Evolutionary conservation across 371 early-diverging fungal genomes (phyloP).

Genomic region (Basidiobolus heterosporus): DNA sequence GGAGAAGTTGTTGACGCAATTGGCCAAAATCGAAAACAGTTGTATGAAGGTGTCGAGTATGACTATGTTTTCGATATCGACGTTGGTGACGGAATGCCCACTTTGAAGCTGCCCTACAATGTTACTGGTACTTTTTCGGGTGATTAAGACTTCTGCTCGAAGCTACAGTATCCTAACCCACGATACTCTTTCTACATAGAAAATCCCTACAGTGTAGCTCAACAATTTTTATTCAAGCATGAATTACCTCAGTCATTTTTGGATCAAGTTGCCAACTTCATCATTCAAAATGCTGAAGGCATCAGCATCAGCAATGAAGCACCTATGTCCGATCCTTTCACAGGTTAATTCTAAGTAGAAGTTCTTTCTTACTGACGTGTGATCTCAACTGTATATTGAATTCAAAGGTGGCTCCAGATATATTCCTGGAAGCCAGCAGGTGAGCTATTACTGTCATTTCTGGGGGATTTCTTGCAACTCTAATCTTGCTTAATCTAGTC

Average conservation of each 20-base stretch:
- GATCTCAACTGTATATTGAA: too few species aligned
- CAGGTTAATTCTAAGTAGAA: too few species aligned
- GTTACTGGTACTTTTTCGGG: slow-evolving; percentile 27
- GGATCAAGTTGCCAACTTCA: slow-evolving; percentile 89
- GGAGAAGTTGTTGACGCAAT: slow-evolving; percentile 90
- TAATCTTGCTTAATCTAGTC: too few species aligned
- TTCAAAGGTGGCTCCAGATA: too few species aligned
- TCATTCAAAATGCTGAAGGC: slow-evolving; percentile 55
- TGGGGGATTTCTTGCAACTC: too few species aligned
- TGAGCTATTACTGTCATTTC: too few species aligned
- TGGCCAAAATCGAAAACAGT: slow-evolving; percentile 52
- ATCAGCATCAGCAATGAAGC: too few species aligned
- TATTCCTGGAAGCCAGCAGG: too few species aligned
- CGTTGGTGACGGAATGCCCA: slow-evolving; percentile 57
- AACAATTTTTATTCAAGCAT: slow-evolving; percentile 66
- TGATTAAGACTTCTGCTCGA: not conserved
- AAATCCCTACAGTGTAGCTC: slow-evolving; percentile 87
- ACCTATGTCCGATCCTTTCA: too few species aligned
- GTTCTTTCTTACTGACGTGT: too few species aligned
- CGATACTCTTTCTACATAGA: slow-evolving; percentile 25
- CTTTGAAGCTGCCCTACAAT: slow-evolving; percentile 88
- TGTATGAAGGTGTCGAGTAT: slow-evolving; percentile 77
- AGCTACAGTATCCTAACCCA: not conserved
- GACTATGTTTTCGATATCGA: slow-evolving; percentile 97
- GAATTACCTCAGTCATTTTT: slow-evolving; percentile 64